Percentiles rank a stretch among this genome's conserved stretches.
These are phyloP conservation scores for Cynara cardunculus DNA, from an alignment of 129 eudicot genomes.

Conservation along the genomic window DNA sequence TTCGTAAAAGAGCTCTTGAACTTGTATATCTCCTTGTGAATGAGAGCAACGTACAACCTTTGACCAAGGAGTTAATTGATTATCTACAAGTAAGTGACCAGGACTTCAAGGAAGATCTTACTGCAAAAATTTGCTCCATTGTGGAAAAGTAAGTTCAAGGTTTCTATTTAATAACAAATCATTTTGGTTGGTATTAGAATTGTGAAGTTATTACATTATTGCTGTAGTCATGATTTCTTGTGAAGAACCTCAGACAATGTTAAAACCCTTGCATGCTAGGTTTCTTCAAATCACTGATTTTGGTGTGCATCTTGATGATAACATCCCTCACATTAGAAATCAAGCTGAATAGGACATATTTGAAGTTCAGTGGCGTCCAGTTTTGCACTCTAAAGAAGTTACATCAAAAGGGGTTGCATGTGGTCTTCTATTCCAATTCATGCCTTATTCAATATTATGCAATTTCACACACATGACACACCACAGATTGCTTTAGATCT, in stretches of 20 bases:
- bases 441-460: not conserved
- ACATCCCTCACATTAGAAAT: not conserved
- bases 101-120: slow-evolving; percentile 94
- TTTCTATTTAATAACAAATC: not conserved
- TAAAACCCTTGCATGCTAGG: not conserved
- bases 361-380: not conserved
- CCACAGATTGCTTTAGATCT: not conserved
- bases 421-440: not conserved
- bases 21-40: slow-evolving; percentile 88
- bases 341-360: not conserved
- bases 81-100: slow-evolving; percentile 87
- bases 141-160: slow-evolving; percentile 79
- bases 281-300: not conserved
- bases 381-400: not conserved
- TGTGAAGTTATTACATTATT: not conserved
- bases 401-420: not conserved
- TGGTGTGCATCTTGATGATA: not conserved
- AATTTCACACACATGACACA: not conserved
- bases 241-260: not conserved
- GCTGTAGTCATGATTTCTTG: not conserved
- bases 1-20: slow-evolving; percentile 98
- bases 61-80: slow-evolving; percentile 89
- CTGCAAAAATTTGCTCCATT: slow-evolving; percentile 91
- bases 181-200: not conserved
- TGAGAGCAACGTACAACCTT: slow-evolving; percentile 83